Conservation (phyloP, 129 eudicot genomes). For the Erigeron canadensis region DNA sequence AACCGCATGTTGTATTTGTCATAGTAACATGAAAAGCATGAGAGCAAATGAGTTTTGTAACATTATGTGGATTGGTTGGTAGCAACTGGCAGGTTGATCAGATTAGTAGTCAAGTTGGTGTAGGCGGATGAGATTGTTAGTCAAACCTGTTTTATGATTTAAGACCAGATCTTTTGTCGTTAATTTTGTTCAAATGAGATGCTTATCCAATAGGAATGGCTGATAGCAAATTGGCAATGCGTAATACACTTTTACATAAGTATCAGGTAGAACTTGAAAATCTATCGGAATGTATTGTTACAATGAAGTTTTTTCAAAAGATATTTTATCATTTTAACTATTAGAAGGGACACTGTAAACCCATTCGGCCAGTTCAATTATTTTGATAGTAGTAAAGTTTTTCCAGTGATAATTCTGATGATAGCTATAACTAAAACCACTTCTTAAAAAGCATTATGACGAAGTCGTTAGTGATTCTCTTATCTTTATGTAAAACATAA, state of each 20-base stretch:
- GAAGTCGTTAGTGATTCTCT: no score
- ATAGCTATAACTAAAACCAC: no score
- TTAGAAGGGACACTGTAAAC: no score
- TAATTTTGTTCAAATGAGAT: conserved; percentile 16
- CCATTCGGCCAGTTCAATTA: no score
- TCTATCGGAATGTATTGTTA: no score
- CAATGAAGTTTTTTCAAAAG: no score
- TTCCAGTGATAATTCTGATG: no score
- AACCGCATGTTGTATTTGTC: conserved; percentile 18
- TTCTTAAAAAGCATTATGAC: no score
- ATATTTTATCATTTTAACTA: no score
- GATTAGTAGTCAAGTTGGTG: conserved; percentile 18
- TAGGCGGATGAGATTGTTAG: conserved; percentile 14
- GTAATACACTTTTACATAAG: no score
- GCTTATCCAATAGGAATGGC: neutral
- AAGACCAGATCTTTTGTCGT: conserved; percentile 15
- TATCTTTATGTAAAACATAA: neutral
- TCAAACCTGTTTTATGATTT: neutral
- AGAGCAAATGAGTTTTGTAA: conserved; percentile 17
- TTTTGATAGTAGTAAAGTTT: no score
- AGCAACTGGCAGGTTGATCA: neutral
- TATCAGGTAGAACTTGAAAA: no score
- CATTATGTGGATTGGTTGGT: conserved; percentile 11
- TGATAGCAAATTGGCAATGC: neutral
- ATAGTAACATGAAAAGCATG: neutral